Evolutionary conservation across 257 asterid species (phyloP).

Genomic region (Solanum tarapatanum): DNA sequence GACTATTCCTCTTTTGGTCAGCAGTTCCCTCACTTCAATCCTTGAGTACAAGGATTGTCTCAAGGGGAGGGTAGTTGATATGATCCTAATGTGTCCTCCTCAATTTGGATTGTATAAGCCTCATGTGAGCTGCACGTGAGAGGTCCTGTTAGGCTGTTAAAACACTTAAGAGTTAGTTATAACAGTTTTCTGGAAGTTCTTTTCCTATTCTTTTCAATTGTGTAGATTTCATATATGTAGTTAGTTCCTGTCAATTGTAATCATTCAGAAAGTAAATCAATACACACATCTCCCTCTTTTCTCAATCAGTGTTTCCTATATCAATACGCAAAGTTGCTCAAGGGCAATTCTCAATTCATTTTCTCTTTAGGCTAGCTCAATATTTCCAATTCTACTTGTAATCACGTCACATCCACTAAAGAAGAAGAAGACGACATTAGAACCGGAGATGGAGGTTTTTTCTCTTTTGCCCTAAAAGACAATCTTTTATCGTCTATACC

Average conservation of each 20-base stretch:
- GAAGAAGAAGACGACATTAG: background rate
- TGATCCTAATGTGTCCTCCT: background rate
- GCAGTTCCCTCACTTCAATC: background rate
- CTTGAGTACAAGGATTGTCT: background rate
- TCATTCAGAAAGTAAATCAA: background rate
- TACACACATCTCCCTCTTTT: background rate
- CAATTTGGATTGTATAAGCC: background rate
- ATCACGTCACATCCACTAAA: background rate
- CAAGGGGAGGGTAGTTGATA: background rate
- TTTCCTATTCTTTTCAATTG: background rate
- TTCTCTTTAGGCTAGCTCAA: background rate
- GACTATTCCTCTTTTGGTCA: background rate
- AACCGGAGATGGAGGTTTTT: background rate
- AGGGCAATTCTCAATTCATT: background rate
- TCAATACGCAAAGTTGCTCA: background rate
- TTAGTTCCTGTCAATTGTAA: background rate
- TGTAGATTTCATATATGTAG: background rate
- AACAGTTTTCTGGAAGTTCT: background rate
- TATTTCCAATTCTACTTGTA: background rate
- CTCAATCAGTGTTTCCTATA: background rate
- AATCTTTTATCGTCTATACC: background rate
- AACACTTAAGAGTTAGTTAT: background rate
- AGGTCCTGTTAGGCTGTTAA: background rate
- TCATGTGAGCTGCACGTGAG: background rate
- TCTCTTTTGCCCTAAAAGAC: background rate